phyloP scores from a whole-genome alignment of 768 basidiomycete species.

The Chalciporus pseudorubinellus region DNA sequence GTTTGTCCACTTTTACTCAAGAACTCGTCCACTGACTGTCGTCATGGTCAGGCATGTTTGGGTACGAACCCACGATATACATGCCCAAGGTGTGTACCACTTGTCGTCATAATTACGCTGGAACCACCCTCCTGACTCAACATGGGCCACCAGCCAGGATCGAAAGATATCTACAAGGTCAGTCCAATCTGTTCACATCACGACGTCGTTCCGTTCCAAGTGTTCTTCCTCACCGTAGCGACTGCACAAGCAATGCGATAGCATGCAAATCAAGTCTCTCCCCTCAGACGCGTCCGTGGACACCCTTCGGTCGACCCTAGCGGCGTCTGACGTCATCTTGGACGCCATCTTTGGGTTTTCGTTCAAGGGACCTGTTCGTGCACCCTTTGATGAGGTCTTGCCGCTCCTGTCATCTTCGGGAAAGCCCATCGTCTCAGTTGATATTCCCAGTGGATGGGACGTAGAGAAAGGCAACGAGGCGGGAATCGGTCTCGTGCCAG shows the following conservation, averaged over 20 bases:
- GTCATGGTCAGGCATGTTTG: conserved; percentile 72
- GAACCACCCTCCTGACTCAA: not conserved
- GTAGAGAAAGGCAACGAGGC: conserved; percentile 72
- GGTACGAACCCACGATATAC: conserved; percentile 85
- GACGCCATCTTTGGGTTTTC: conserved; percentile 99
- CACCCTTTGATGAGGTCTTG: conserved; percentile 82
- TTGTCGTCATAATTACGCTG: not conserved
- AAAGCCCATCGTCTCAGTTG: conserved; percentile 88
- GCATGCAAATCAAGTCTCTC: conserved; percentile 80
- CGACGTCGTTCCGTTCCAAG: not conserved
- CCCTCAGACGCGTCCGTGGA: conserved; percentile 46
- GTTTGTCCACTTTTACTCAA: conserved; percentile 38
- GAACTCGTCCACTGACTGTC: not conserved
- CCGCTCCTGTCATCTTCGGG: conserved; percentile 57
- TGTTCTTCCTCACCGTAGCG: conserved; percentile 42
- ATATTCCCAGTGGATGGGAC: conserved; percentile 97
- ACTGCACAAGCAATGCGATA: conserved; percentile 81
- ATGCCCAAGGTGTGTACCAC: conserved; percentile 75
- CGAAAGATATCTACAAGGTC: conserved; percentile 91
- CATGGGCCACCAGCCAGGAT: conserved; percentile 61
- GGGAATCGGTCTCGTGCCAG: conserved; percentile 60
- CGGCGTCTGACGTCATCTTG: conserved; percentile 75
- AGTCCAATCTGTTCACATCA: not conserved
- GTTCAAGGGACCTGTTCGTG: conserved; percentile 85
- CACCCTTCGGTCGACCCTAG: conserved; percentile 48